Conservation (phyloP, 2,329 filamentous ascomycete genomes). For the Xylaria sp. region DNA sequence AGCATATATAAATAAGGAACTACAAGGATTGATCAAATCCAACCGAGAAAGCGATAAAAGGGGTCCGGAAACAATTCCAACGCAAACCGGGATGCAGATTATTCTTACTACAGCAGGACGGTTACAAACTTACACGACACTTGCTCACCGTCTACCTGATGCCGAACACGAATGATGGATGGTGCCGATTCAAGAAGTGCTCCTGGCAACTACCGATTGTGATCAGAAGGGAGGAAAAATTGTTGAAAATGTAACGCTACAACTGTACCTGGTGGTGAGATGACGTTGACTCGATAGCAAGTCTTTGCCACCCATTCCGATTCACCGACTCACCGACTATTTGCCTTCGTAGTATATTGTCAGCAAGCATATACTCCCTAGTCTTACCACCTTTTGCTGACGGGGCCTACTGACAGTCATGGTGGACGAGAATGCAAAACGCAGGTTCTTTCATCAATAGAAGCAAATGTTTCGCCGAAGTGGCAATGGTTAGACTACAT, state of each 20-base stretch:
- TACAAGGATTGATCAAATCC: background rate
- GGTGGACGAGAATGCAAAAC: background rate
- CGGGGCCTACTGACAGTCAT: background rate
- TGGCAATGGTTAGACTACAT: conserved; percentile 17
- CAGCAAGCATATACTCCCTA: conserved; percentile 31
- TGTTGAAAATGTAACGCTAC: conserved; percentile 14
- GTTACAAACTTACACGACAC: background rate
- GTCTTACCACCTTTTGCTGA: conserved; percentile 13
- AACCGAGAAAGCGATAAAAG: conserved; percentile 10
- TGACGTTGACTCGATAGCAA: conserved; percentile 20
- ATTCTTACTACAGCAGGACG: conserved; percentile 1
- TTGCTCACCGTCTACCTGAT: conserved; percentile 11
- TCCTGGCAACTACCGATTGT: background rate
- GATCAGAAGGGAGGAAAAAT: background rate
- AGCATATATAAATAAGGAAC: background rate
- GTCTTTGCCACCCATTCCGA: conserved; percentile 22
- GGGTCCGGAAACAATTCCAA: background rate
- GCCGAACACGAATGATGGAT: conserved; percentile 12
- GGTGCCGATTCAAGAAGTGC: background rate
- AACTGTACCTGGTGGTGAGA: background rate
- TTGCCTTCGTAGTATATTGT: conserved; percentile 23
- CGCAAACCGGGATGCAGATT: conserved; percentile 3
- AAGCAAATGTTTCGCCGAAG: conserved; percentile 12
- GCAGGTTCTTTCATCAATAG: background rate
- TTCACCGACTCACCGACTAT: conserved; percentile 34